These are phyloP conservation scores for Chaetomiaceae sp. DNA, from an alignment of 2,329 filamentous ascomycete genomes.

Conservation along the genomic window DNA sequence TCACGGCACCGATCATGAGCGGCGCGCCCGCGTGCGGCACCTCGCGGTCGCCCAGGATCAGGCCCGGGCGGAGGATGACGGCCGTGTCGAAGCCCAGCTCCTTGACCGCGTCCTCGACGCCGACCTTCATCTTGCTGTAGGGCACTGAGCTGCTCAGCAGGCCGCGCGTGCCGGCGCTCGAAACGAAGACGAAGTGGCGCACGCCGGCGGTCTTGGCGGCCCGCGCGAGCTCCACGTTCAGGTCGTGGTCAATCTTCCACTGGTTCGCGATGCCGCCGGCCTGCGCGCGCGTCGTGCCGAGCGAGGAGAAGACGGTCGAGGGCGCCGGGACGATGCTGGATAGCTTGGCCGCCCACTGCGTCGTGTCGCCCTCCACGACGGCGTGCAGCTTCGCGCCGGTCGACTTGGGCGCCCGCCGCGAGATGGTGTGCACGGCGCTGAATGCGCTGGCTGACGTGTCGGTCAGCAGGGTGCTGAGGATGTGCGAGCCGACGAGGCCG, in stretches of 20 bases:
- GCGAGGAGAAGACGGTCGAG: constrained; percentile 63
- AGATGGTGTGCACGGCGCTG: constrained; percentile 56
- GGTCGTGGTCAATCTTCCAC: constrained; percentile 80
- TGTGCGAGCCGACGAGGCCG: constrained; percentile 64
- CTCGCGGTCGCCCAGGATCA: constrained; percentile 67
- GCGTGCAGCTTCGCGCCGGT: constrained; percentile 56
- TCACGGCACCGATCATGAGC: constrained; percentile 49
- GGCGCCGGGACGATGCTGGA: constrained; percentile 49
- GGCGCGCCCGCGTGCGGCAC: constrained; percentile 54
- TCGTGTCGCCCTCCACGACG: constrained; percentile 60
- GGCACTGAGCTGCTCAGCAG: constrained; percentile 39
- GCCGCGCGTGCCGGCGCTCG: constrained; percentile 45
- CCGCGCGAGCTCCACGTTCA: constrained; percentile 72
- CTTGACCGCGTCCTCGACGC: constrained; percentile 73
- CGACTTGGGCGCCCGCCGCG: constrained; percentile 56
- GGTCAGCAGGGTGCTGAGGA: constrained; percentile 60
- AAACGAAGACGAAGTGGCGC: constrained; percentile 72
- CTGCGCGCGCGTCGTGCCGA: constrained; percentile 71
- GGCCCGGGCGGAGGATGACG: constrained; percentile 66
- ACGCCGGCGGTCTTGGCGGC: constrained; percentile 67
- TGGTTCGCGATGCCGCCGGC: constrained; percentile 75
- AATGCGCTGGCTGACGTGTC: constrained; percentile 44
- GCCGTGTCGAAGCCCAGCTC: constrained; percentile 69
- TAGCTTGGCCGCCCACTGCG: constrained; percentile 61
- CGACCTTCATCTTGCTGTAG: constrained; percentile 70